Evolutionary conservation across 1,284 basidiomycete genomes (phyloP).

Genomic region (Ceratorhiza oryzae-sativae): DNA sequence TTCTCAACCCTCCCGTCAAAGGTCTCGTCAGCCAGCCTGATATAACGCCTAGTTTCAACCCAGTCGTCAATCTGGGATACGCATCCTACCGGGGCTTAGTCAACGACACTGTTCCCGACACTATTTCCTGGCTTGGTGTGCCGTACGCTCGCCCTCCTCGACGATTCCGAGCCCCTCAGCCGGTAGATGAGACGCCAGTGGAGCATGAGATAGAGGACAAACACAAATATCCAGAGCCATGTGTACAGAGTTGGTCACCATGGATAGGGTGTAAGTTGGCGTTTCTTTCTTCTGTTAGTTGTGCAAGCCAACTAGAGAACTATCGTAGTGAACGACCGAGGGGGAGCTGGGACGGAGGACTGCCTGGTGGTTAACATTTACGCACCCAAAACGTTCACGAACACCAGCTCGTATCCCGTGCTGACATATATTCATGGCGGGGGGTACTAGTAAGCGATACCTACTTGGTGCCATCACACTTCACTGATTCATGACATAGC

Average conservation of each 20-base stretch:
- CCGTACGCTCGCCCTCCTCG: constrained; percentile 56
- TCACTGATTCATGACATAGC: neutral
- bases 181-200: constrained; percentile 46
- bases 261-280: constrained; percentile 6
- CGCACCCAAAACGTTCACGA: constrained; percentile 49
- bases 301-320: neutral
- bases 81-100: constrained; percentile 58
- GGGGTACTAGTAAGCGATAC: constrained; percentile 58
- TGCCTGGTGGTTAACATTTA: constrained; percentile 58
- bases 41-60: neutral
- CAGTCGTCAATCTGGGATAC: constrained; percentile 45
- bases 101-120: constrained; percentile 48
- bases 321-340: constrained; percentile 57
- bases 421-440: constrained; percentile 65
- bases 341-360: constrained; percentile 67
- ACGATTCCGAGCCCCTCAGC: constrained; percentile 54
- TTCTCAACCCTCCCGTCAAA: neutral
- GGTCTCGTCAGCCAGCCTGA: neutral
- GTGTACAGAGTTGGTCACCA: constrained; percentile 28
- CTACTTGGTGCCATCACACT: constrained; percentile 19
- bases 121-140: constrained; percentile 62
- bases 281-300: neutral
- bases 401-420: constrained; percentile 61
- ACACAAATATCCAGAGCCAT: constrained; percentile 21
- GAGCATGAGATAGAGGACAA: constrained; percentile 37